These are phyloP conservation scores for Neltuma alba DNA, from an alignment of 306 rosid genomes.

Conservation along the genomic window DNA sequence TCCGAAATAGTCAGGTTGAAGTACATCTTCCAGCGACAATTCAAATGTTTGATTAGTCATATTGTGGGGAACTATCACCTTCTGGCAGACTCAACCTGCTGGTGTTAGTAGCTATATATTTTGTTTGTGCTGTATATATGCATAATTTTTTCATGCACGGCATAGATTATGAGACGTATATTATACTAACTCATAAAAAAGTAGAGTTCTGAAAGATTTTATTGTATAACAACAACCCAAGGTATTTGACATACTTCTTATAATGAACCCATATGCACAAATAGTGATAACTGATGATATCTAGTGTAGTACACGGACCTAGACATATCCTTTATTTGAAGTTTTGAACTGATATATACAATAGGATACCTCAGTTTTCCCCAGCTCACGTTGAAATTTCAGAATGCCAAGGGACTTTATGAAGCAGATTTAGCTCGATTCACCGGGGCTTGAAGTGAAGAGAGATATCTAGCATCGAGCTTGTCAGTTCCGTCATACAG, in stretches of 20 bases:
- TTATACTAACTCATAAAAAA: too few species aligned
- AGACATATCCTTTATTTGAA: neutral
- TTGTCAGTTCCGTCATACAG: slow-evolving; percentile 72
- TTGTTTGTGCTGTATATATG: too few species aligned
- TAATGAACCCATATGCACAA: neutral
- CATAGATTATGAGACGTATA: too few species aligned
- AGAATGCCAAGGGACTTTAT: slow-evolving; percentile 26
- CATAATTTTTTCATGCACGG: too few species aligned
- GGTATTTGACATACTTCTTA: neutral
- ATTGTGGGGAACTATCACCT: too few species aligned
- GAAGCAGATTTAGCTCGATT: slow-evolving; percentile 52
- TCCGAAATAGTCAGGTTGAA: too few species aligned
- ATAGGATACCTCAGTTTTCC: neutral
- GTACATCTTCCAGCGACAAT: too few species aligned
- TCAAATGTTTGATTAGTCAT: too few species aligned
- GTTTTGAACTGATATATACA: slow-evolving; percentile 1
- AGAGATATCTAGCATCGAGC: slow-evolving; percentile 65
- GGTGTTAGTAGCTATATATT: too few species aligned
- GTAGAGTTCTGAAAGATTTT: too few species aligned
- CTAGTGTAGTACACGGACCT: neutral
- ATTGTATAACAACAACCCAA: neutral
- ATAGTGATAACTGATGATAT: neutral
- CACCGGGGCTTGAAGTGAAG: slow-evolving; percentile 73
- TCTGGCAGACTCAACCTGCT: too few species aligned
- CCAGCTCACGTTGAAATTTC: neutral